phyloP scores from a whole-genome alignment of 805 yeast species.

The Sporopachydermia lactativora region DNA sequence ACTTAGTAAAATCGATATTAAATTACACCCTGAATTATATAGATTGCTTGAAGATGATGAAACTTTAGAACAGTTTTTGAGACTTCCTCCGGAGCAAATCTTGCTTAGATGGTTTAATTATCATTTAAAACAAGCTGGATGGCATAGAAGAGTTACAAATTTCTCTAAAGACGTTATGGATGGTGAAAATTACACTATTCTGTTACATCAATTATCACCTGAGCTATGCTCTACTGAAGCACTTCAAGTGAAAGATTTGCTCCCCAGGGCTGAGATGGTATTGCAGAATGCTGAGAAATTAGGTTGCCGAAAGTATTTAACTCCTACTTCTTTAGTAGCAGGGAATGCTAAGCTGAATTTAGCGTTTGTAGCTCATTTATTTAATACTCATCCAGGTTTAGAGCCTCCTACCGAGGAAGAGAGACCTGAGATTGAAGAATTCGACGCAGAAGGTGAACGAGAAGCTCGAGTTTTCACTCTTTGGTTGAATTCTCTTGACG shows the following conservation, averaged over 20 bases:
- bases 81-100: slow-evolving; percentile 96
- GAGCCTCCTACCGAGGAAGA: slow-evolving; percentile 90
- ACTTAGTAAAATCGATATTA: slow-evolving; percentile 88
- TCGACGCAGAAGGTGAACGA: slow-evolving; percentile 98
- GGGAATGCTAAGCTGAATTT: slow-evolving; percentile 95
- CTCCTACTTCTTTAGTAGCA: slow-evolving; percentile 83
- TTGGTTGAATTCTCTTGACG: slow-evolving; percentile 95
- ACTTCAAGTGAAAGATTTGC: slow-evolving; percentile 58
- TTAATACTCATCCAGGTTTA: slow-evolving; percentile 92
- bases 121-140: slow-evolving; percentile 85
- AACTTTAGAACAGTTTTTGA: slow-evolving; percentile 88
- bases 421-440: slow-evolving; percentile 89
- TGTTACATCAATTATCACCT: slow-evolving; percentile 81
- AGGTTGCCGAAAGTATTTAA: slow-evolving; percentile 86
- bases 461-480: slow-evolving; percentile 97
- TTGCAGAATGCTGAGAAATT: slow-evolving; percentile 79
- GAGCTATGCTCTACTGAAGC: slow-evolving; percentile 72
- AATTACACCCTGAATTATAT: slow-evolving; percentile 90
- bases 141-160: slow-evolving; percentile 75
- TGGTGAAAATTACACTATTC: slow-evolving; percentile 88
- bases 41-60: slow-evolving; percentile 92
- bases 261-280: slow-evolving; percentile 78
- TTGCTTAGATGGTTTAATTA: slow-evolving; percentile 94
- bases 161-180: slow-evolving; percentile 82
- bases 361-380: slow-evolving; percentile 94